Evolutionary conservation across 139 green algal genomes (phyloP), one percentile per base, ranked within the genome.

Genomic region (Monoraphidium neglectum): DNA sequence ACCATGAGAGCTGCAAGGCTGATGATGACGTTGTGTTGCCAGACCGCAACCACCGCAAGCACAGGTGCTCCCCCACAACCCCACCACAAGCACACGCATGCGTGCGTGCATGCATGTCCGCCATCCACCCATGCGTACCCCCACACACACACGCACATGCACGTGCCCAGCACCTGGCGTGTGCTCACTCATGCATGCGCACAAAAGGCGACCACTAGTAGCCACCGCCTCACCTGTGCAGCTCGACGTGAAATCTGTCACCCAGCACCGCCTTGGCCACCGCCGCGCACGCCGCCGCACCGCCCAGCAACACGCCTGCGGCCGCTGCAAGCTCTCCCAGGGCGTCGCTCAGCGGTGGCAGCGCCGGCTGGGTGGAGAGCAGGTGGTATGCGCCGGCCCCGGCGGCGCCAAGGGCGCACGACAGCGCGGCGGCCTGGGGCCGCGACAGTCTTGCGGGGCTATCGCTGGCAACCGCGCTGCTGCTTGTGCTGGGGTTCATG

Each of bases 241-340:
- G 32, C 80, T 87, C 82, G 1, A 80, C 28, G 46, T 87, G 72
- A 26, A 87, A 76, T 2, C n/a, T n/a, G 59, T 87, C 82, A 0
- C 65, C 23, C 64, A 87, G 33, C n/a, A 66, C 26, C 3, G 43
- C 57, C 64, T 84, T 87, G 16, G 61, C 60, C 12, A 70, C 37
- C 0, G 26, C 54, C 13, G 30, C 66, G 1, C 35, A 13, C 5
- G 64, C 49, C 21, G 68, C 51, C 10, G 51, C 64, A 1, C 16
- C 38, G 1, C 54, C 67, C 23, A 47, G 24, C 16, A 61, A 33
- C 43, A 12, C 15, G 23, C 47, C 30, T 75, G 36, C 12, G 69
- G 3, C 36, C 64, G 71, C 32, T 77, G 15, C 46, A 33, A 10
- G 1, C 43, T 8, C 43, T 8, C 8, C 43, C 36, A 35, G 23